A percentile compares a stretch with the other conserved stretches of the same genome.
Evolutionary conservation across 768 basidiomycete genomes (phyloP).

Genomic region (Terana coerulea): DNA sequence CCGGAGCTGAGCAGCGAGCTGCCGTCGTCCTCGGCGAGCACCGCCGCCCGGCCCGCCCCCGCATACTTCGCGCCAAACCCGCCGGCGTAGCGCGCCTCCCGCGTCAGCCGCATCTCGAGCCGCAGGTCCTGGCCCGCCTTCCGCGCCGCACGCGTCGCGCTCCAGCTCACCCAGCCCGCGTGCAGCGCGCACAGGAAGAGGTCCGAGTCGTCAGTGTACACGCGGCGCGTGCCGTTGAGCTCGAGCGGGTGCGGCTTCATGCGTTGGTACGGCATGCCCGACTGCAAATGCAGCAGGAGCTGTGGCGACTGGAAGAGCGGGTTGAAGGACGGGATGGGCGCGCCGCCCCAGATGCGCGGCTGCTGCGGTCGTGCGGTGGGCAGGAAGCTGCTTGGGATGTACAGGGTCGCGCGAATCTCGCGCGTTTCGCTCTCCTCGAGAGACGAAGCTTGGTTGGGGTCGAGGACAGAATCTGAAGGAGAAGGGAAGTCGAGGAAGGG

Average conservation of each 20-base stretch:
- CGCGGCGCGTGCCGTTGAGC: conserved; percentile 37
- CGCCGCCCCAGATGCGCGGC: conserved; percentile 72
- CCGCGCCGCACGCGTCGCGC: conserved; percentile 34
- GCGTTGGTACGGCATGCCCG: conserved; percentile 15
- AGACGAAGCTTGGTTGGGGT: background rate
- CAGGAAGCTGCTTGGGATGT: conserved; percentile 57
- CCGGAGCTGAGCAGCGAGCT: conserved; percentile 40
- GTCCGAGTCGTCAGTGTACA: conserved; percentile 80
- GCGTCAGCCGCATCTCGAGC: conserved; percentile 38
- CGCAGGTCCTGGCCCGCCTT: conserved; percentile 36
- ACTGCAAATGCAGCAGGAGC: conserved; percentile 18
- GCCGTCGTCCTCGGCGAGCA: conserved; percentile 19
- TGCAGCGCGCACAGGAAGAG: conserved; percentile 67
- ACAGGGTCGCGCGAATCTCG: conserved; percentile 40
- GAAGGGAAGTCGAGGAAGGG: conserved; percentile 36
- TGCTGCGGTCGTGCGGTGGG: conserved; percentile 49
- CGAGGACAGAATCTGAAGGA: conserved; percentile 7
- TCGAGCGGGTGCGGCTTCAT: conserved; percentile 21
- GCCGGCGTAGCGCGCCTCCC: conserved; percentile 43
- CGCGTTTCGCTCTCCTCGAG: conserved; percentile 16
- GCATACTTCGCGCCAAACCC: conserved; percentile 30
- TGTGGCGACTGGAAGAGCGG: conserved; percentile 23
- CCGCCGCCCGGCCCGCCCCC: conserved; percentile 2
- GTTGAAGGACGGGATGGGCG: conserved; percentile 38
- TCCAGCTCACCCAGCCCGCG: conserved; percentile 49